These are phyloP conservation scores for Ceriops decandra DNA, from an alignment of 345 rosid genomes.

Conservation along the genomic window DNA sequence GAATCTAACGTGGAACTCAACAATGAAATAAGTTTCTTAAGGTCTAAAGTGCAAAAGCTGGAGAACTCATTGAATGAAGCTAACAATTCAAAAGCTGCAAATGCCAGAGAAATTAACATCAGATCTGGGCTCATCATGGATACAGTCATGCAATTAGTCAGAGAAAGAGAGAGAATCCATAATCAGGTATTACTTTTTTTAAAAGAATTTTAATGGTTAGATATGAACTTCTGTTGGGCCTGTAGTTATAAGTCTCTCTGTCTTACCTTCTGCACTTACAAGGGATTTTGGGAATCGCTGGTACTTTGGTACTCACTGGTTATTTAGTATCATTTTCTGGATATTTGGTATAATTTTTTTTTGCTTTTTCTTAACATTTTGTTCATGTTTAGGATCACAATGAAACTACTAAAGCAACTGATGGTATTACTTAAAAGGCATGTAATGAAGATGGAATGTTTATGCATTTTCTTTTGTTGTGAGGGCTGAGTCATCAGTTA, in stretches of 20 bases:
- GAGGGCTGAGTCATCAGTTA: no score
- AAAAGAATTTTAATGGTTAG: background rate
- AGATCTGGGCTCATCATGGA: constrained; percentile 66
- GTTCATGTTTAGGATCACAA: no score
- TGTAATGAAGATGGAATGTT: no score
- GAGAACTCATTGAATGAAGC: constrained; percentile 56
- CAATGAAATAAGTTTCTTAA: constrained; percentile 48
- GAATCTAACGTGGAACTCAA: constrained; percentile 59
- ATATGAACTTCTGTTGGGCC: background rate
- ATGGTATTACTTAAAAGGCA: no score
- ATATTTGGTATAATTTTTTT: no score
- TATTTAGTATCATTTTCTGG: no score
- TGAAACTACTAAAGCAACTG: no score
- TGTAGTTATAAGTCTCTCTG: background rate
- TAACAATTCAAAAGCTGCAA: constrained; percentile 43
- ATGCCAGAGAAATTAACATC: constrained; percentile 57
- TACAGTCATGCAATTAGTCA: constrained; percentile 58
- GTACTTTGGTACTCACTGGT: no score
- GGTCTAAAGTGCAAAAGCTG: constrained; percentile 46
- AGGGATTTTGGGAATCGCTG: no score
- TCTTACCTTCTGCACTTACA: background rate
- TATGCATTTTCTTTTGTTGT: no score
- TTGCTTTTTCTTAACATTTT: no score
- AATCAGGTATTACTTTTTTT: constrained; percentile 53
- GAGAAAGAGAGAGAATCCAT: constrained; percentile 73